phyloP scores from a whole-genome alignment of 371 early-diverging fungal species.

The Syncephalastrum contaminatum region DNA sequence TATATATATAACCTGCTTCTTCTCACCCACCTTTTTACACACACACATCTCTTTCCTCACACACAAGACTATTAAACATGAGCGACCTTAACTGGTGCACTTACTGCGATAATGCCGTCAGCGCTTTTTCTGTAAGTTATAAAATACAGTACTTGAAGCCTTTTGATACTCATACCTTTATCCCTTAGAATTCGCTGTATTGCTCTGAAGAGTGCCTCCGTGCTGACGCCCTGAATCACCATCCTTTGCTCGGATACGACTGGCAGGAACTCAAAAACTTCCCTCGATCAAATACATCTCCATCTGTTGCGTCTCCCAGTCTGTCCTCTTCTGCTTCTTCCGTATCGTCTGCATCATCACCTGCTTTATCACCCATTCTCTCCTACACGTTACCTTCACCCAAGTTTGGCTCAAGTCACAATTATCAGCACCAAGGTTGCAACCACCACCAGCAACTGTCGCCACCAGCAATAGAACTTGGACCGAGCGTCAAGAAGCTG shows the following conservation, averaged over 20 bases:
- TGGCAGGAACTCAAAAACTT: constrained; percentile 28
- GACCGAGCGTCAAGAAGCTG: too few relatives aligned
- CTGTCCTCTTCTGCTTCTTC: constrained; percentile 6
- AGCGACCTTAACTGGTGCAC: constrained; percentile 23
- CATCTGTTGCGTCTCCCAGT: background rate
- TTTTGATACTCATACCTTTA: background rate
- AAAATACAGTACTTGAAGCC: background rate
- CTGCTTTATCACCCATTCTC: constrained; percentile 2
- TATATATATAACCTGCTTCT: too few relatives aligned
- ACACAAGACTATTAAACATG: constrained; percentile 10
- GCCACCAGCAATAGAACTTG: too few relatives aligned
- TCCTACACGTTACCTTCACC: too few relatives aligned
- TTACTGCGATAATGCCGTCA: constrained; percentile 23
- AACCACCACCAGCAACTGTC: too few relatives aligned
- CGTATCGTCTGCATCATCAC: background rate
- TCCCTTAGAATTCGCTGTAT: constrained; percentile 29
- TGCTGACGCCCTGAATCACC: constrained; percentile 22
- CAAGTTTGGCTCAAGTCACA: too few relatives aligned
- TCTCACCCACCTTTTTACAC: background rate
- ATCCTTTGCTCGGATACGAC: constrained; percentile 32
- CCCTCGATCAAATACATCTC: constrained; percentile 19
- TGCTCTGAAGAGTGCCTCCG: constrained; percentile 31
- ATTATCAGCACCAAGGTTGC: too few relatives aligned
- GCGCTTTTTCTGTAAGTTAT: constrained; percentile 21
- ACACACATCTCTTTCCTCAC: background rate